A percentile compares a stretch with the other conserved stretches of the same genome.
Evolutionary conservation across 2,329 filamentous ascomycete species (phyloP).

Genomic region (Pyrenophora seminiperda): DNA sequence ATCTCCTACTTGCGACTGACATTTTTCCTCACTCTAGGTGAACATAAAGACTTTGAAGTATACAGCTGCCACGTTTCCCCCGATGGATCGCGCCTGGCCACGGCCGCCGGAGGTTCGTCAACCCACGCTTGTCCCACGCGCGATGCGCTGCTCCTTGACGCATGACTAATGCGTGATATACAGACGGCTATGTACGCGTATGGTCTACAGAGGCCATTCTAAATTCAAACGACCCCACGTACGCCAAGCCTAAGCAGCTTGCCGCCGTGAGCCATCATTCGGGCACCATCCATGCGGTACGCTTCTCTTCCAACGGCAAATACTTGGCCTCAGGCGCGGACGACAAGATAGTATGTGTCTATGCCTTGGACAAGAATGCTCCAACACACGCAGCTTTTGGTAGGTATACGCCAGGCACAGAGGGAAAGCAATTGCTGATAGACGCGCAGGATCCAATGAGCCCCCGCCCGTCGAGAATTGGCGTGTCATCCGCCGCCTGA

Average conservation of each 20-base stretch:
- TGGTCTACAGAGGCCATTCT: constrained; percentile 97
- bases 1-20: constrained; percentile 19
- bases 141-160: constrained; percentile 23
- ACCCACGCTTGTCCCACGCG: constrained; percentile 20
- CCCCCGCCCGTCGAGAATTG: constrained; percentile 94
- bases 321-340: constrained; percentile 97
- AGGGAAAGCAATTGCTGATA: constrained; percentile 18
- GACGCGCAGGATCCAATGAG: constrained; percentile 72
- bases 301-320: constrained; percentile 92
- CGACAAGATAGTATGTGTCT: constrained; percentile 98
- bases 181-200: constrained; percentile 93
- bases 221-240: constrained; percentile 73
- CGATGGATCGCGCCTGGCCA: constrained; percentile 88
- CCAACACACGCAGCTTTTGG: constrained; percentile 80
- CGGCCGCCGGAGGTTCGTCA: constrained; percentile 82
- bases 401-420: constrained; percentile 48
- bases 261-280: constrained; percentile 99
- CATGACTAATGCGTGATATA: constrained; percentile 21
- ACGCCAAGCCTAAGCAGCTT: constrained; percentile 83
- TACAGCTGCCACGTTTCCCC: constrained; percentile 98
- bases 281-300: constrained; percentile 94
- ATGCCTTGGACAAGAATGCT: constrained; percentile 82
- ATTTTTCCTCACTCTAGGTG: constrained; percentile 61
- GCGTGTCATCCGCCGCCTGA: constrained; percentile 90
- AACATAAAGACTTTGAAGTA: constrained; percentile 97